These are phyloP conservation scores for Favolaschia claudopus DNA, from an alignment of 768 basidiomycete species.

Conservation along the genomic window DNA sequence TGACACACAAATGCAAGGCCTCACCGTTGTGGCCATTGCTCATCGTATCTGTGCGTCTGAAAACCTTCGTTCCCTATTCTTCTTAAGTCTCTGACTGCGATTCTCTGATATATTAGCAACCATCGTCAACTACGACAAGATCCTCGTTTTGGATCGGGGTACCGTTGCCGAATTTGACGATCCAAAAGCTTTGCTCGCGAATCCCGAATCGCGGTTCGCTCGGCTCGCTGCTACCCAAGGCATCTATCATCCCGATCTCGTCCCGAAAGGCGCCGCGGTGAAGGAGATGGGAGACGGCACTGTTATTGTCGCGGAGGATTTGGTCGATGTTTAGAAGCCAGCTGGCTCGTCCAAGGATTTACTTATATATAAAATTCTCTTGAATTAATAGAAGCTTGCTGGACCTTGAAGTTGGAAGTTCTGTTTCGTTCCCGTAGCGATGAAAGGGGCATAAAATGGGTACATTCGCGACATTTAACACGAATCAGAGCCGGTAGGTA, in stretches of 20 bases:
- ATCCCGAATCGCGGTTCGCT: constrained; percentile 19
- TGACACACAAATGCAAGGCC: constrained; percentile 15
- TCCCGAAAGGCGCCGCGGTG: constrained; percentile 7
- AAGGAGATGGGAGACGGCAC: constrained; percentile 5
- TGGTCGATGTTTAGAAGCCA: constrained; percentile 16
- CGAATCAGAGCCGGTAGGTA: not conserved
- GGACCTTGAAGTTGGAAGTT: no score
- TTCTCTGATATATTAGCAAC: constrained; percentile 12
- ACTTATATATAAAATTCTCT: no score
- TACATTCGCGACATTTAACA: constrained; percentile 1
- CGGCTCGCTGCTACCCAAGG: constrained; percentile 18
- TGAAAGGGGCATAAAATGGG: not conserved
- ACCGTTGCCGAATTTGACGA: constrained; percentile 17
- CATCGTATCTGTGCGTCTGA: constrained; percentile 19
- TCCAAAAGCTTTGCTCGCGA: constrained; percentile 6
- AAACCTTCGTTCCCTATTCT: not conserved
- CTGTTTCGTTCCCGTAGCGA: no score
- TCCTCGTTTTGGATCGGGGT: constrained; percentile 15
- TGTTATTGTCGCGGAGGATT: constrained; percentile 6
- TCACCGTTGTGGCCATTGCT: constrained; percentile 18
- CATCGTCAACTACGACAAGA: constrained; percentile 22
- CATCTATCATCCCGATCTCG: constrained; percentile 19
- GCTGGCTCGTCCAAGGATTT: no score
- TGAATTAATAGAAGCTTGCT: no score
- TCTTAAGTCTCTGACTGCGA: not conserved